These are phyloP conservation scores for Aaosphaeria pasadenensis DNA, from an alignment of 2,329 filamentous ascomycete genomes.

Conservation along the genomic window DNA sequence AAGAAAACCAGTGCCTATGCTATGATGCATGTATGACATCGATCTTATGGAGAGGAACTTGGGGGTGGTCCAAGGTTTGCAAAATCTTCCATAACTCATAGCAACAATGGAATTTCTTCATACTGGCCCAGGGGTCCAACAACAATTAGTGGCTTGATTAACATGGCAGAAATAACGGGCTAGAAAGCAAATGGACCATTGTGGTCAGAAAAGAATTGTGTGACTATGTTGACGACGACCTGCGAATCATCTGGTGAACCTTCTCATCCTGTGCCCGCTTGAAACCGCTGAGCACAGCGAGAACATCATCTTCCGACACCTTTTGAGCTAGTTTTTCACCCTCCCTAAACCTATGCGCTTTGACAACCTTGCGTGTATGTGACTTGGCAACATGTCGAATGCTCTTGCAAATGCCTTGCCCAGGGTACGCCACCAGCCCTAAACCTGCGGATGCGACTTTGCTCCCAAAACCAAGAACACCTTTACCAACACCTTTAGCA, in stretches of 20 bases:
- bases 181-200: no score
- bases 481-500: conserved; percentile 22
- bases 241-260: not conserved
- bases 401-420: conserved; percentile 12
- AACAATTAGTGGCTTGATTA: no score
- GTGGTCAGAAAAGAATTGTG: no score
- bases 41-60: no score
- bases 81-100: no score
- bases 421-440: conserved; percentile 12
- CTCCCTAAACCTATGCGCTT: conserved; percentile 4
- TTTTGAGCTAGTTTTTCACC: not conserved
- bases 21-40: no score
- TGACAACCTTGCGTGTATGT: conserved; percentile 6
- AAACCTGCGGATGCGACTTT: not conserved
- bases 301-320: not conserved
- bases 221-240: no score
- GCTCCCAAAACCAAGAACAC: conserved; percentile 17
- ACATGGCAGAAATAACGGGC: no score
- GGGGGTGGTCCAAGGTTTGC: no score
- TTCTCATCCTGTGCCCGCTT: not conserved
- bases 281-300: not conserved
- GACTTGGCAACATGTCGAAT: conserved; percentile 7
- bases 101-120: no score
- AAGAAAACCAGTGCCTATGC: no score
- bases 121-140: no score